Evolutionary conservation across 345 rosid species (phyloP).

Genomic region (Hirschfeldia incana): DNA sequence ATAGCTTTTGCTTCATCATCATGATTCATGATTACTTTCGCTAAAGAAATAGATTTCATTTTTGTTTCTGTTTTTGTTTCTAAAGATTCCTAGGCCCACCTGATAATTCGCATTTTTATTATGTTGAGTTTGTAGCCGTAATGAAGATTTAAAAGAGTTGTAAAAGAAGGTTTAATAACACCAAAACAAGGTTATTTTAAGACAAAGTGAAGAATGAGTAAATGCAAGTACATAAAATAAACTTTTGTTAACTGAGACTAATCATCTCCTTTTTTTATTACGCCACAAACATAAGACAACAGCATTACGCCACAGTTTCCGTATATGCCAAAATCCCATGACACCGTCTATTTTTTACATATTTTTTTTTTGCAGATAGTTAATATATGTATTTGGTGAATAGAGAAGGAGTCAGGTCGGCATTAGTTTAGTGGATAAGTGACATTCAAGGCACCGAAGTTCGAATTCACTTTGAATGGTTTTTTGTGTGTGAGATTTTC

Average conservation of each 20-base stretch:
- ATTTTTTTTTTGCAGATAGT: too few relatives aligned
- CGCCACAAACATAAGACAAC: background rate
- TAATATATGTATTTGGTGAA: too few relatives aligned
- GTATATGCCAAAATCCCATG: too few relatives aligned
- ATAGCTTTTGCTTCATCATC: constrained; percentile 21
- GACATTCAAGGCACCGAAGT: too few relatives aligned
- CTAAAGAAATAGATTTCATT: background rate
- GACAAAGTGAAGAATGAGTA: background rate
- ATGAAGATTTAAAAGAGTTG: background rate
- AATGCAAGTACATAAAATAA: background rate
- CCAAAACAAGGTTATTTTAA: background rate
- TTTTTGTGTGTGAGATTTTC: too few relatives aligned
- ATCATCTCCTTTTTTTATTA: background rate
- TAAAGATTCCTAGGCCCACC: background rate
- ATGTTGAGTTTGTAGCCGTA: background rate
- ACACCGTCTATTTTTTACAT: too few relatives aligned
- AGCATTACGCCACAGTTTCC: too few relatives aligned
- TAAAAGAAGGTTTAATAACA: background rate
- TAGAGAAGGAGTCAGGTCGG: too few relatives aligned
- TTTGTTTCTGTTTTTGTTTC: background rate
- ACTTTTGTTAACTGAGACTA: background rate
- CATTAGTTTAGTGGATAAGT: too few relatives aligned
- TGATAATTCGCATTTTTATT: background rate
- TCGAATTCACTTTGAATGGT: too few relatives aligned
- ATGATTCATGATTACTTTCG: background rate